A percentile compares a stretch with the other conserved stretches of the same genome.
These are phyloP conservation scores for Penicillium oxalicum DNA, from an alignment of 2,329 filamentous ascomycete genomes.

Conservation along the genomic window DNA sequence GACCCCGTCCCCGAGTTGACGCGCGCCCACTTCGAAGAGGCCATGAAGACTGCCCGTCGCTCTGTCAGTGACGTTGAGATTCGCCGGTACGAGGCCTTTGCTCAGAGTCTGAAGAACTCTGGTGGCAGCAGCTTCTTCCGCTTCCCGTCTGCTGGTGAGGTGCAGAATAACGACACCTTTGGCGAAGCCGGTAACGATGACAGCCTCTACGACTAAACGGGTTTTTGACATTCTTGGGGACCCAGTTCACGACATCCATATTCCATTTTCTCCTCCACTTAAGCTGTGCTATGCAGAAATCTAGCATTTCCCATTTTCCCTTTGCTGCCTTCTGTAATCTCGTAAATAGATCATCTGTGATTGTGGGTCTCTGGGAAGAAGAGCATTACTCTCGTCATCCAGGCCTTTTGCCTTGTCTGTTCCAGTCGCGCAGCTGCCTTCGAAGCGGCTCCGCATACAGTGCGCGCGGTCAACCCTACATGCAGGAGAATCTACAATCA, in stretches of 20 bases:
- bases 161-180: conserved; percentile 54
- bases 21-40: conserved; percentile 96
- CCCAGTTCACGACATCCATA: conserved; percentile 17
- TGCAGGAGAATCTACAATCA: no score
- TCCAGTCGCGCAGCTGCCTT: no score
- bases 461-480: no score
- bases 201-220: conserved; percentile 84
- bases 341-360: background rate
- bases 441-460: no score
- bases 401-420: no score
- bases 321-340: conserved; percentile 12
- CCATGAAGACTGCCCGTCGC: conserved; percentile 88
- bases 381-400: no score
- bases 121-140: conserved; percentile 97
- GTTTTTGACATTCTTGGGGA: conserved; percentile 14
- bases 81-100: conserved; percentile 94
- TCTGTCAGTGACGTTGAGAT: conserved; percentile 97
- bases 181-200: conserved; percentile 90
- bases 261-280: background rate
- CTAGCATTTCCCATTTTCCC: conserved; percentile 2
- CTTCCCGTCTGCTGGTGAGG: conserved; percentile 66
- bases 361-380: no score
- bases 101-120: conserved; percentile 98
- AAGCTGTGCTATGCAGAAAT: conserved; percentile 7
- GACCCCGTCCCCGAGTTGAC: conserved; percentile 95